Conservation (phyloP, 805 yeast genomes). For the Starmerella tilneyi region DNA sequence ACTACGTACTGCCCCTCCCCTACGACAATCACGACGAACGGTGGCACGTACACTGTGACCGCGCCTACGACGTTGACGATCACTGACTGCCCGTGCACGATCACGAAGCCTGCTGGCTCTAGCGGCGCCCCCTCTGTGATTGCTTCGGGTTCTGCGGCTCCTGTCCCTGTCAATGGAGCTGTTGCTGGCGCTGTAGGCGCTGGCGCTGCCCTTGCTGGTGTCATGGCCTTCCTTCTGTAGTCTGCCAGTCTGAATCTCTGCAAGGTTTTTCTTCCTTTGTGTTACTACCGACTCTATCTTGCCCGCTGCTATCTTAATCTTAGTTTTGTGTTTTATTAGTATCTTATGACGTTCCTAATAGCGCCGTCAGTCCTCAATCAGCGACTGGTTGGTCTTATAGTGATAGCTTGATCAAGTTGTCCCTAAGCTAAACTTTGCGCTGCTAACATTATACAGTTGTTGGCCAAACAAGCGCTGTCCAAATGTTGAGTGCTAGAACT, state of each 20-base stretch:
- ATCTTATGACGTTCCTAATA: too few relatives aligned
- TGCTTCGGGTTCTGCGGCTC: neutral
- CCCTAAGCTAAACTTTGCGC: conserved; percentile 30
- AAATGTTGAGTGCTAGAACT: too few relatives aligned
- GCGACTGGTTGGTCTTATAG: neutral
- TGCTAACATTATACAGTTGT: too few relatives aligned
- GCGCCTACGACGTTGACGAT: conserved; percentile 15
- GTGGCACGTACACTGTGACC: conserved; percentile 12
- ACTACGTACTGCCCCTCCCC: conserved; percentile 8
- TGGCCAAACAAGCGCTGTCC: too few relatives aligned
- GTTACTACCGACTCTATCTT: too few relatives aligned
- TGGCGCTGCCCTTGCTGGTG: conserved; percentile 6
- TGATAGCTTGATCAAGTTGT: neutral
- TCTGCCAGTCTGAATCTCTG: too few relatives aligned
- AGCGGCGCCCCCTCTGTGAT: neutral
- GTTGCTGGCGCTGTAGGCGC: neutral
- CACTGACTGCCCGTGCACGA: conserved; percentile 22
- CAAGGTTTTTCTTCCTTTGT: too few relatives aligned
- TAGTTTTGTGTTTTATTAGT: neutral
- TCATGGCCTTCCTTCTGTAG: conserved; percentile 1
- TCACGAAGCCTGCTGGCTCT: neutral
- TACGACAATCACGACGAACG: conserved; percentile 9
- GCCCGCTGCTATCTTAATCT: neutral
- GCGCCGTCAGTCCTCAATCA: too few relatives aligned
- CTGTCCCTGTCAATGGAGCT: conserved; percentile 2